phyloP scores from a whole-genome alignment of 805 yeast species.

The Hanseniaspora nectarophila region DNA sequence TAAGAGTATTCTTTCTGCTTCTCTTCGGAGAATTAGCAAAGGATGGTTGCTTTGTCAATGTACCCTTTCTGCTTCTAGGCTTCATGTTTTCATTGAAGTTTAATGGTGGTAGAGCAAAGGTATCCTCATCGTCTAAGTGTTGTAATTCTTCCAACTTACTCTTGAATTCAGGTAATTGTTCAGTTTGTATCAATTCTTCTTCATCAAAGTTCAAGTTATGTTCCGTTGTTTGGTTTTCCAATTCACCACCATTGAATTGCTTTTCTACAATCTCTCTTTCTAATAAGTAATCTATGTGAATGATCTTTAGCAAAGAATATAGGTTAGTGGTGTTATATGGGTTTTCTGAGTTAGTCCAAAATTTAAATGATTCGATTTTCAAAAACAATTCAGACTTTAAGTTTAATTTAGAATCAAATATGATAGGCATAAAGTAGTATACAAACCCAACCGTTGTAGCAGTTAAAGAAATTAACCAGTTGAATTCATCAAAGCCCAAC shows the following conservation, averaged over 20 bases:
- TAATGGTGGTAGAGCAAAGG: conserved; percentile 9
- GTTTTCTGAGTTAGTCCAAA: conserved; percentile 9
- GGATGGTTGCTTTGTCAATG: not conserved
- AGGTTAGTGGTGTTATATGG: conserved; percentile 5
- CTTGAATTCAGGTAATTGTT: not conserved
- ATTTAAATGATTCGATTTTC: conserved; percentile 12
- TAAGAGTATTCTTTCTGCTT: conserved; percentile 3
- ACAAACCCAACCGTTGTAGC: conserved; percentile 3
- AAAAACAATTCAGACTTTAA: conserved; percentile 11
- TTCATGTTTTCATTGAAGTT: not conserved
- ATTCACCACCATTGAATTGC: conserved; percentile 19
- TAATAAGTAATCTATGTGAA: conserved; percentile 9
- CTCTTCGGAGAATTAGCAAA: not conserved
- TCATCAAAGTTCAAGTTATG: conserved; percentile 2
- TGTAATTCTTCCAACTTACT: conserved; percentile 4
- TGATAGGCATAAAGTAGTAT: conserved; percentile 2
- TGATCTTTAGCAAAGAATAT: conserved; percentile 3
- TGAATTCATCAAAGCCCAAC: conserved; percentile 1
- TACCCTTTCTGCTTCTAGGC: conserved; percentile 14
- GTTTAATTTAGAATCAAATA: conserved; percentile 10
- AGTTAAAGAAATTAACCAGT: conserved; percentile 4
- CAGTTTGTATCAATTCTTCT: not conserved
- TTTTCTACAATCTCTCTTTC: conserved; percentile 9
- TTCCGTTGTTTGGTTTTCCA: conserved; percentile 21
- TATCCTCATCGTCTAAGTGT: not conserved